Evolutionary conservation across 2,329 filamentous ascomycete species (phyloP), one percentile per base, ranked within the genome.

Genomic region (Pyrenochaeta sp.): DNA sequence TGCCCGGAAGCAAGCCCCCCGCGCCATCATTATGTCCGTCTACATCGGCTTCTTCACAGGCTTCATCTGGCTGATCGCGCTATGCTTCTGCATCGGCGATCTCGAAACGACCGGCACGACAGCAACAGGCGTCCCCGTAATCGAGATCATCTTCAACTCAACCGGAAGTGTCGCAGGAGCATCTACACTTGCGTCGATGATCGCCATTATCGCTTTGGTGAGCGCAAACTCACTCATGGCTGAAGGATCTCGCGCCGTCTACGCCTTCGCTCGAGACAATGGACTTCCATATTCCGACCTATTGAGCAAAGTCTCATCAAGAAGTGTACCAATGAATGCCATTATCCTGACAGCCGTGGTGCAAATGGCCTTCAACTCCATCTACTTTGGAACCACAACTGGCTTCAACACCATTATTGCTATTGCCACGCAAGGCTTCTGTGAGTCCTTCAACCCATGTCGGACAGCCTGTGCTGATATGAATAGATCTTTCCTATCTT

Each of bases 391-490:
- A 1, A 83, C 81, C 0, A 76, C 78, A 1, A 84, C 82, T 0
- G 83, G 82, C 0, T 85, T 85, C 61, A 79, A 83, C 42, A 85
- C 83, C 0, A 81, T 85, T 15, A 81, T 86, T 42, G 78, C 82
- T 5, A 85, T 86, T 47, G 79, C 83, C 0, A 86, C 83, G 0
- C 79, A 83, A 56, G 84, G 83, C 0, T 86, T 86, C 60, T 86
- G 78, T 80, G 70, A 68, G 78, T 43, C 6, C 6, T 7, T 2
- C 14, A 12, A 0, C 3, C 9, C 10, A 40, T 11, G 11, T 1
- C 17, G 18, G 12, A 21, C 3, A 9, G 3, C n/a, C 18, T 10
- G n/a, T 17, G 29, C 9, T 17, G 12, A 17, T 53, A 15, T 6
- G 12, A 29, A 4, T 18, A 81, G 79, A 86, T 59, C 73, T 86